These are phyloP conservation scores for Pythium monospermum DNA, from an alignment of 352 stramenopile genomes.

Conservation along the genomic window DNA sequence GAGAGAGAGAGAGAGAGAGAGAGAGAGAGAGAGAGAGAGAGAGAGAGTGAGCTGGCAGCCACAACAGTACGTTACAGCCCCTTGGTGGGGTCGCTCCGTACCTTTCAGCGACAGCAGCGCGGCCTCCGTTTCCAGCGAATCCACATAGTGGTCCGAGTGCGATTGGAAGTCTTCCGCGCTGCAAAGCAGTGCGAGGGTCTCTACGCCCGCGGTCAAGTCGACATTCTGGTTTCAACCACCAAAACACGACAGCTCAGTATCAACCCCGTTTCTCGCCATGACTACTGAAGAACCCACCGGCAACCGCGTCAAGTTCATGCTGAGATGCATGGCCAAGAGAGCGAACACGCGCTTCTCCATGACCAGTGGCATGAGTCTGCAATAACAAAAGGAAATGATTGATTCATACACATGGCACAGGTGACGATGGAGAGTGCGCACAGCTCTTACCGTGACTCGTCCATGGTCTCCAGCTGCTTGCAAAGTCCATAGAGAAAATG, in stretches of 20 bases:
- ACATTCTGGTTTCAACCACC: conserved; percentile 25
- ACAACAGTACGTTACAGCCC: too few relatives aligned
- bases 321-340: conserved; percentile 75
- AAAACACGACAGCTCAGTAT: too few relatives aligned
- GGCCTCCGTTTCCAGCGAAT: conserved; percentile 51
- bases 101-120: conserved; percentile 53
- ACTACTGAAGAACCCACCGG: conserved; percentile 17
- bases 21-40: too few relatives aligned
- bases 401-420: neutral
- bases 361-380: conserved; percentile 81
- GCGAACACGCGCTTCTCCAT: conserved; percentile 76
- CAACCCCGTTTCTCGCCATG: too few relatives aligned
- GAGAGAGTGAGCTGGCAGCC: too few relatives aligned
- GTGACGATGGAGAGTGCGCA: neutral
- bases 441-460: conserved; percentile 59
- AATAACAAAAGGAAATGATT: neutral
- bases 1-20: too few relatives aligned
- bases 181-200: conserved; percentile 72
- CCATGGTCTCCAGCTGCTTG: conserved; percentile 79
- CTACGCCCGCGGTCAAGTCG: conserved; percentile 51
- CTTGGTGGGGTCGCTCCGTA: too few relatives aligned
- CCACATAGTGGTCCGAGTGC: conserved; percentile 48
- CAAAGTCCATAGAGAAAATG: conserved; percentile 82
- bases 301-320: conserved; percentile 37
- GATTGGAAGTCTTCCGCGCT: conserved; percentile 84